phyloP scores from a whole-genome alignment of 2,329 filamentous ascomycete species.

The Diplodia intermedia region DNA sequence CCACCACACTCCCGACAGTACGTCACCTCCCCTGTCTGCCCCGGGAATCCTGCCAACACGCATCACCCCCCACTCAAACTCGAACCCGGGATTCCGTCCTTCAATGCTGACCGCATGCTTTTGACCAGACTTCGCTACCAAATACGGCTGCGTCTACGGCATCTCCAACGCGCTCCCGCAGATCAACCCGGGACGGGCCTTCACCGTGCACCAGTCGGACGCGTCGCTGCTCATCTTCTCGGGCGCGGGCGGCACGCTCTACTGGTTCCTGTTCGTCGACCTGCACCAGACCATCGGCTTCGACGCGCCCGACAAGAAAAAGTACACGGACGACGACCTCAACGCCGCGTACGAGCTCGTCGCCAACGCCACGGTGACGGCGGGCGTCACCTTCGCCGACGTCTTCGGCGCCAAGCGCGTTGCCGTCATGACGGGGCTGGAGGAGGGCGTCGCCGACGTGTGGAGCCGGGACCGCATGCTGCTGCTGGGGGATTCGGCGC shows the following conservation, averaged over 20 bases:
- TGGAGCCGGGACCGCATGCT: conserved; percentile 52
- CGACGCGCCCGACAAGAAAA: conserved; percentile 36
- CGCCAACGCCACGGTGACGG: conserved; percentile 41
- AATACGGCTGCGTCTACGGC: conserved; percentile 28
- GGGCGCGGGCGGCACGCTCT: conserved; percentile 37
- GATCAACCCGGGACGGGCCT: conserved; percentile 25
- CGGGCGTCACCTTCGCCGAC: conserved; percentile 44
- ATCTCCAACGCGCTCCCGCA: conserved; percentile 10
- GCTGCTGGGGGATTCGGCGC: conserved; percentile 52
- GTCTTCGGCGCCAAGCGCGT: conserved; percentile 41
- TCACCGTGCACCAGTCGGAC: conserved; percentile 32
- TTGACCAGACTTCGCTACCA: conserved; percentile 27
- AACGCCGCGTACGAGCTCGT: conserved; percentile 40
- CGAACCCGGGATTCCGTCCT: too few relatives aligned
- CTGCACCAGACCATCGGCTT: conserved; percentile 37
- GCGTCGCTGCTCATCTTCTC: conserved; percentile 34
- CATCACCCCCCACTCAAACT: neutral
- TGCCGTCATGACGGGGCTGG: conserved; percentile 41
- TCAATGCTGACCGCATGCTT: conserved; percentile 16
- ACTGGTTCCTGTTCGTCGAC: conserved; percentile 40
- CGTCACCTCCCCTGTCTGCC: neutral
- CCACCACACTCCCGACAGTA: conserved; percentile 11
- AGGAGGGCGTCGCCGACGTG: conserved; percentile 49
- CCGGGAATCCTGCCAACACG: conserved; percentile 20
- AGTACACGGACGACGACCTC: conserved; percentile 45